phyloP scores from a whole-genome alignment of 768 basidiomycete species.

The Leucocoprinus birnbaumii region DNA sequence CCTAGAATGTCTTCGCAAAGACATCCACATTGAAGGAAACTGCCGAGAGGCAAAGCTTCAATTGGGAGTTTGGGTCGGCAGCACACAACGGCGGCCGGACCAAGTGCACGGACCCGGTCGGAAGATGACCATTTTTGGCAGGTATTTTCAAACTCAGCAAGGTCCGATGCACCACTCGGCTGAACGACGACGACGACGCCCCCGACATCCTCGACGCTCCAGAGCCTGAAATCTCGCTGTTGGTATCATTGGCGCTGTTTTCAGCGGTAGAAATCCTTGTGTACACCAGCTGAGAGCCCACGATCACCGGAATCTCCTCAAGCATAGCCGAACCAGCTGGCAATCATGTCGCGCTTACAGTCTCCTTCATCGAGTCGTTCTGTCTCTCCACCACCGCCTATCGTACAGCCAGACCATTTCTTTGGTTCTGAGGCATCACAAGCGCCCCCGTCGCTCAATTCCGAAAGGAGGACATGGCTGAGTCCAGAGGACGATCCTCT shows the following conservation, averaged over 20 bases:
- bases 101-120: conserved; percentile 12
- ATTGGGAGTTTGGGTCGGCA: not conserved
- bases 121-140: conserved; percentile 26
- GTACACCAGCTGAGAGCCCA: not conserved
- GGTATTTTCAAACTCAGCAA: conserved; percentile 27
- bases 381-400: conserved; percentile 46
- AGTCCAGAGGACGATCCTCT: conserved; percentile 79
- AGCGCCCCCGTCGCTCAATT: conserved; percentile 58
- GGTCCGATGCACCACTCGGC: conserved; percentile 7
- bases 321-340: conserved; percentile 21
- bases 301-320: not conserved
- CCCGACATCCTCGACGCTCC: conserved; percentile 11
- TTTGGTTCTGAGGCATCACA: conserved; percentile 55
- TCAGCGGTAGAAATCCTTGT: not conserved
- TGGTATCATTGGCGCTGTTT: not conserved
- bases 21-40: too few relatives aligned
- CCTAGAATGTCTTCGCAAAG: too few relatives aligned
- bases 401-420: conserved; percentile 80
- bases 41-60: too few relatives aligned
- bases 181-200: conserved; percentile 15
- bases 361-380: conserved; percentile 50
- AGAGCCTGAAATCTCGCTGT: not conserved
- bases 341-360: conserved; percentile 33
- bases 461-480: conserved; percentile 63
- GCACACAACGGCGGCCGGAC: not conserved